phyloP scores from a whole-genome alignment of 371 early-diverging fungal genomes.

The Enterospora canceri region DNA sequence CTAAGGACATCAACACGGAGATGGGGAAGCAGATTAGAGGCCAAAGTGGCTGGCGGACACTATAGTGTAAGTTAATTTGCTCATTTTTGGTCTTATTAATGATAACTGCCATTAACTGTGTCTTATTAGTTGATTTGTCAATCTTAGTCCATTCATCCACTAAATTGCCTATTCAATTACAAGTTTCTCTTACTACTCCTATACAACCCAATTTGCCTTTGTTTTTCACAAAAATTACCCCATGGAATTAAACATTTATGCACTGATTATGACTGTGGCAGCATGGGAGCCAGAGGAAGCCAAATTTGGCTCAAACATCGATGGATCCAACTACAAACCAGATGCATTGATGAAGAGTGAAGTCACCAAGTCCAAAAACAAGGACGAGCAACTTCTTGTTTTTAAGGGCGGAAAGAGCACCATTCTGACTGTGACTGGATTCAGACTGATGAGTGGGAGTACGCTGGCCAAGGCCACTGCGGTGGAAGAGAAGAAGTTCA shows the following conservation, averaged over 20 bases:
- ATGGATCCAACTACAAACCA: neutral
- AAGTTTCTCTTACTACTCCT: too few species aligned
- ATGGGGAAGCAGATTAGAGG: neutral
- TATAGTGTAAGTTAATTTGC: too few species aligned
- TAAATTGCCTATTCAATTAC: too few species aligned
- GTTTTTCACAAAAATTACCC: too few species aligned
- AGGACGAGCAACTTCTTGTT: neutral
- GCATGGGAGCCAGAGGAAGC: neutral
- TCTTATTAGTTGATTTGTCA: too few species aligned
- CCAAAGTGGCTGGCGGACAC: too few species aligned
- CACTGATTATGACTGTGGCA: too few species aligned
- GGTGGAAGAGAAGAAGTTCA: neutral
- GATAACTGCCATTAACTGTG: too few species aligned
- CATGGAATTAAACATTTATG: too few species aligned
- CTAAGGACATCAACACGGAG: conserved; percentile 21
- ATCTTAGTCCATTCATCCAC: too few species aligned
- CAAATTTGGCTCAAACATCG: neutral
- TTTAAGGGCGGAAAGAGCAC: neutral
- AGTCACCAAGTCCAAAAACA: neutral
- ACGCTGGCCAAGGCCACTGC: neutral
- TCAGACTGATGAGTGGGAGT: neutral
- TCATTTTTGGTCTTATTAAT: too few species aligned
- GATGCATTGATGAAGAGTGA: neutral
- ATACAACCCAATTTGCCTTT: too few species aligned
- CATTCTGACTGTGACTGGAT: neutral